Evolutionary conservation across 768 basidiomycete genomes (phyloP).

Genomic region (Pholiota molesta): DNA sequence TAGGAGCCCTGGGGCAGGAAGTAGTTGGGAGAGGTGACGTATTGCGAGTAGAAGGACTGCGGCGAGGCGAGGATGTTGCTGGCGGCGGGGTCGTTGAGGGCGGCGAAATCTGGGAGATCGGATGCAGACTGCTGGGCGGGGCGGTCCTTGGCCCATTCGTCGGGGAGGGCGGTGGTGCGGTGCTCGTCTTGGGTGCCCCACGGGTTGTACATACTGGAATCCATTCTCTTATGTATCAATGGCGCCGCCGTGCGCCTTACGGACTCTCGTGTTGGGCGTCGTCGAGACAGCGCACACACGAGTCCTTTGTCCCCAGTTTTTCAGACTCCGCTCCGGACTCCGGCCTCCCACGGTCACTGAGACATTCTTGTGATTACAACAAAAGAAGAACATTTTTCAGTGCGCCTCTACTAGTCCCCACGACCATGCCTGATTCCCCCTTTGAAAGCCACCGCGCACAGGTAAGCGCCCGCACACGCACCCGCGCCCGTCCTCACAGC

Average conservation of each 20-base stretch:
- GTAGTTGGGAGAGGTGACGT: conserved; percentile 39
- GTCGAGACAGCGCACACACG: background rate
- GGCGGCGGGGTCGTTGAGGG: conserved; percentile 26
- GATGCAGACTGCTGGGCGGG: conserved; percentile 26
- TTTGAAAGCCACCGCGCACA: conserved; percentile 33
- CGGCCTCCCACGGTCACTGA: conserved; percentile 43
- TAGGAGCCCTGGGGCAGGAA: conserved; percentile 50
- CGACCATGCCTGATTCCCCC: conserved; percentile 24
- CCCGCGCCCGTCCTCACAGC: conserved; percentile 9
- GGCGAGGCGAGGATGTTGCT: conserved; percentile 35
- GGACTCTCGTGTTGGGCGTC: background rate
- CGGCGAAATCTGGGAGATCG: conserved; percentile 42
- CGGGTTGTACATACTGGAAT: conserved; percentile 45
- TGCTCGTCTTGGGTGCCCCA: conserved; percentile 44
- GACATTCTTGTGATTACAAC: conserved; percentile 29
- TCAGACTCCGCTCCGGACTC: conserved; percentile 34
- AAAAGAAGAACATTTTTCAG: conserved; percentile 22
- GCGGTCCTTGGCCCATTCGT: background rate
- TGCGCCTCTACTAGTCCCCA: background rate
- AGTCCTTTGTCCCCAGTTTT: conserved; percentile 8
- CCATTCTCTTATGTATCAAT: conserved; percentile 32
- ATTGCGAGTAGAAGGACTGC: conserved; percentile 43
- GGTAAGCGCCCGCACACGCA: conserved; percentile 26
- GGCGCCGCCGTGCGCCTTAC: background rate
- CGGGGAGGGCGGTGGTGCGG: background rate